phyloP scores from a whole-genome alignment of 768 basidiomycete genomes.

The Boletus vinaceobasis region DNA sequence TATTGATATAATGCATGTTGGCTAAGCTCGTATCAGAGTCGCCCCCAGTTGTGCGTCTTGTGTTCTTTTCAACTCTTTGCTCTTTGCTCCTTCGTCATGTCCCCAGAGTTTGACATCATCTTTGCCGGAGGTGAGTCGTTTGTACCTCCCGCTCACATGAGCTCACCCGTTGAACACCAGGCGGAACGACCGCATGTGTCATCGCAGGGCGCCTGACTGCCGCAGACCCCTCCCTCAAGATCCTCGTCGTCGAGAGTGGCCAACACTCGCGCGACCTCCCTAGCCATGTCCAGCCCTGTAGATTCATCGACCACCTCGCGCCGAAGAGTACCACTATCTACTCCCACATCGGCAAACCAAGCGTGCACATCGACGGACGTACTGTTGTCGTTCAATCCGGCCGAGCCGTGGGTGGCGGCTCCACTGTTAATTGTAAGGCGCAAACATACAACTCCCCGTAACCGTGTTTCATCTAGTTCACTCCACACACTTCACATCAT shows the following conservation, averaged over 20 bases:
- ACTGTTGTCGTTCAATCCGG: slow-evolving; percentile 42
- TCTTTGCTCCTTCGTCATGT: background rate
- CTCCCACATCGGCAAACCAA: slow-evolving; percentile 37
- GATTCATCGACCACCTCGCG: slow-evolving; percentile 42
- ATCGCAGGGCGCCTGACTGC: slow-evolving; percentile 50
- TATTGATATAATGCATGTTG: too few relatives aligned
- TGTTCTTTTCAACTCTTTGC: too few relatives aligned
- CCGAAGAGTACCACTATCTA: slow-evolving; percentile 42
- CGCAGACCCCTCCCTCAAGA: slow-evolving; percentile 51
- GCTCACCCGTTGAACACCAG: slow-evolving; percentile 11
- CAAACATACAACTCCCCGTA: background rate
- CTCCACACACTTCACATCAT: background rate
- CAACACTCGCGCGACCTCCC: slow-evolving; percentile 45
- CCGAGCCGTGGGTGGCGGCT: slow-evolving; percentile 59
- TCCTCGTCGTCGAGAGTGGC: slow-evolving; percentile 62
- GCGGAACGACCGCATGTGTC: slow-evolving; percentile 54
- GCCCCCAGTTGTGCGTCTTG: too few relatives aligned
- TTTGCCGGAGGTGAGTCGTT: slow-evolving; percentile 48
- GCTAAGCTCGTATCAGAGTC: too few relatives aligned
- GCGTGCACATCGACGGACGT: slow-evolving; percentile 45
- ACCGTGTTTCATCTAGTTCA: background rate
- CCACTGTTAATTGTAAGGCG: slow-evolving; percentile 54
- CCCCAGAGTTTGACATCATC: slow-evolving; percentile 44
- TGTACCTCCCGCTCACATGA: background rate
- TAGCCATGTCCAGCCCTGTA: slow-evolving; percentile 52